Evolutionary conservation across 2,329 filamentous ascomycete genomes (phyloP).

Genomic region (Fusarium burgessii): DNA sequence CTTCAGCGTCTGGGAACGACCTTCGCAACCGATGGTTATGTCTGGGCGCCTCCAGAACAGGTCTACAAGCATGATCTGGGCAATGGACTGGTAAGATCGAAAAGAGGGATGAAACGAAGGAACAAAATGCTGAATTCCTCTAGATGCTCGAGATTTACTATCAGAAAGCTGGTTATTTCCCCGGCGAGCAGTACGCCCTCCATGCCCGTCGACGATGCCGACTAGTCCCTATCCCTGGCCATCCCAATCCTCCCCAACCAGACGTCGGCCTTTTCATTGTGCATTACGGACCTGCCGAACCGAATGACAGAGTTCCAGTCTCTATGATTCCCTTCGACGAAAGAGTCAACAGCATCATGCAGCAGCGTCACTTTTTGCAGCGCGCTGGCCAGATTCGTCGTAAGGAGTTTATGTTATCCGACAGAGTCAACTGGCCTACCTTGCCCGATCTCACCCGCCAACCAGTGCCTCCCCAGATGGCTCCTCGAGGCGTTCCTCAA

Average conservation of each 20-base stretch:
- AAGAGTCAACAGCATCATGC: slow-evolving; percentile 70
- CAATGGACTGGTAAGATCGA: slow-evolving; percentile 64
- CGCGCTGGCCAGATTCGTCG: slow-evolving; percentile 83
- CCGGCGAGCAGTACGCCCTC: slow-evolving; percentile 78
- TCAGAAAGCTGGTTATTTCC: slow-evolving; percentile 83
- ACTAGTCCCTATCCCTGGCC: slow-evolving; percentile 77
- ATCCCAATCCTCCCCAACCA: slow-evolving; percentile 75
- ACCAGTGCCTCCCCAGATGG: slow-evolving; percentile 62
- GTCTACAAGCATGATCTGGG: slow-evolving; percentile 79
- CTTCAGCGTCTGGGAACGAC: slow-evolving; percentile 75
- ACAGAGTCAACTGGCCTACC: slow-evolving; percentile 89
- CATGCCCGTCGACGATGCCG: slow-evolving; percentile 90
- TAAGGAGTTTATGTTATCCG: slow-evolving; percentile 95
- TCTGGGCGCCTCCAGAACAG: slow-evolving; percentile 88
- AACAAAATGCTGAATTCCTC: slow-evolving; percentile 19
- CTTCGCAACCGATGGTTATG: slow-evolving; percentile 91
- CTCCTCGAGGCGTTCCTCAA: slow-evolving; percentile 65
- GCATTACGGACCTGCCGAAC: slow-evolving; percentile 85
- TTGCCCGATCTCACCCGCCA: slow-evolving; percentile 70
- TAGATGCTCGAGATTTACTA: slow-evolving; percentile 91
- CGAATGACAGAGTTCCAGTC: slow-evolving; percentile 77
- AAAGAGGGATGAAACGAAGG: background rate
- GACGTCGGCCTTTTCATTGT: slow-evolving; percentile 91
- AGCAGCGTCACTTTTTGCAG: slow-evolving; percentile 73
- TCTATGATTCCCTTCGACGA: slow-evolving; percentile 73